These are phyloP conservation scores for Camelina hispida DNA, from an alignment of 345 rosid species.

Conservation along the genomic window DNA sequence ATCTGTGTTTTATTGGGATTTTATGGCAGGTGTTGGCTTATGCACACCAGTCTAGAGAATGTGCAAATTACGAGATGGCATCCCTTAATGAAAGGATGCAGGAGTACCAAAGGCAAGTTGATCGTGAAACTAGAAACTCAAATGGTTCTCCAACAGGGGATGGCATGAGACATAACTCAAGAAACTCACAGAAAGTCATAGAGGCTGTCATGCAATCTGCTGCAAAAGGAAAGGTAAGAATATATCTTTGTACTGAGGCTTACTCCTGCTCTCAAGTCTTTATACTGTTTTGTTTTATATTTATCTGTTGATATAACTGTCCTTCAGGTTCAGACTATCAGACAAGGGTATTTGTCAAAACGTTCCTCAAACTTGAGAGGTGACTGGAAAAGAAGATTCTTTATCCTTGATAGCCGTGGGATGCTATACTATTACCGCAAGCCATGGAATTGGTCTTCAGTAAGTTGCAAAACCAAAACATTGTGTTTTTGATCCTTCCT, in stretches of 20 bases:
- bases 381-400: slow-evolving; percentile 84
- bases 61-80: slow-evolving; percentile 76
- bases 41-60: slow-evolving; percentile 86
- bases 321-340: slow-evolving; percentile 73
- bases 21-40: slow-evolving; percentile 66
- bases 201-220: slow-evolving; percentile 85
- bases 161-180: slow-evolving; percentile 47
- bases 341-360: slow-evolving; percentile 82
- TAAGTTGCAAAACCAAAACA: slow-evolving; percentile 46
- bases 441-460: slow-evolving; percentile 63
- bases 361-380: slow-evolving; percentile 87
- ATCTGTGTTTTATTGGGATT: slow-evolving; percentile 13
- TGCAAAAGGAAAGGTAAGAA: slow-evolving; percentile 65
- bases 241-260: background rate
- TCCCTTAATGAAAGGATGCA: slow-evolving; percentile 80
- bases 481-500: slow-evolving; percentile 8
- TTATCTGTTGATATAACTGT: slow-evolving; percentile 13
- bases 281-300: slow-evolving; percentile 9
- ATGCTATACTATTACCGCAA: slow-evolving; percentile 86
- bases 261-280: background rate
- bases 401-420: slow-evolving; percentile 84
- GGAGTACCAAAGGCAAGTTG: slow-evolving; percentile 69
- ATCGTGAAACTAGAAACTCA: slow-evolving; percentile 54
- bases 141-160: slow-evolving; percentile 52
- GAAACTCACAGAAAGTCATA: slow-evolving; percentile 71